Conservation (phyloP, 352 stramenopile species). For the Globisporangium irregulare region DNA sequence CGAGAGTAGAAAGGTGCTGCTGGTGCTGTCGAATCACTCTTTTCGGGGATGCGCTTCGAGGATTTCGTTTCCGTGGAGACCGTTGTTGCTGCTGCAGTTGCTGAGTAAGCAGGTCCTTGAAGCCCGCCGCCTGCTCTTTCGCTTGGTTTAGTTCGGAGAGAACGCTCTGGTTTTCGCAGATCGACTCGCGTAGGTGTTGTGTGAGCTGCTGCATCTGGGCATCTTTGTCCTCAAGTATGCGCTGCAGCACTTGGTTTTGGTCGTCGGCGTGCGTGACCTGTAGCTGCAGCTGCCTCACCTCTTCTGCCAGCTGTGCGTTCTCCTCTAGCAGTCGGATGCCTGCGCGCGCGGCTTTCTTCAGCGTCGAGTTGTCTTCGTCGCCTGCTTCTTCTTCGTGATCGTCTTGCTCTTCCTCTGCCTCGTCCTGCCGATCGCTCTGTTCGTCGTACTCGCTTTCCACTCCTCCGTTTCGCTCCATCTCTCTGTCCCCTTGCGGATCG, state of each 20-base stretch:
- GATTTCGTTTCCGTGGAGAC: conserved; percentile 28
- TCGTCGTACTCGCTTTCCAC: neutral
- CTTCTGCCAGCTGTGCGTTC: conserved; percentile 63
- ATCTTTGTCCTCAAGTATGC: conserved; percentile 42
- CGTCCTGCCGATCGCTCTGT: too few relatives aligned
- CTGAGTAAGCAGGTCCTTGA: conserved; percentile 23
- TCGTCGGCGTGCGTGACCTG: conserved; percentile 32
- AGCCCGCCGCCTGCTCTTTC: conserved; percentile 30
- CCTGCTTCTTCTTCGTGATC: conserved; percentile 12
- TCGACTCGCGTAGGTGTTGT: conserved; percentile 47
- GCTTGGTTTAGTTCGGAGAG: conserved; percentile 40
- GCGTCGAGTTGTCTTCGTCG: conserved; percentile 35
- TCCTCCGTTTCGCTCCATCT: neutral
- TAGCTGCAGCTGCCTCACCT: conserved; percentile 45
- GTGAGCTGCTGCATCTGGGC: conserved; percentile 32
- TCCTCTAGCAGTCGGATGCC: conserved; percentile 70
- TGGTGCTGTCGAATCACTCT: neutral
- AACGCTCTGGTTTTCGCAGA: conserved; percentile 52
- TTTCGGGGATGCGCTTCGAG: neutral
- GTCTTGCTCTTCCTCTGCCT: neutral
- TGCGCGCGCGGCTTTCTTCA: conserved; percentile 56
- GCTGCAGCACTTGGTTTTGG: conserved; percentile 37
- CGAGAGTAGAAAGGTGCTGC: neutral
- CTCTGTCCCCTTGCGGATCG: neutral
- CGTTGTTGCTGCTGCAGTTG: conserved; percentile 15